A percentile compares a stretch with the other conserved stretches of the same genome.
Conservation (phyloP, 257 asterid genomes). For the Anisodus tanguticus region DNA sequence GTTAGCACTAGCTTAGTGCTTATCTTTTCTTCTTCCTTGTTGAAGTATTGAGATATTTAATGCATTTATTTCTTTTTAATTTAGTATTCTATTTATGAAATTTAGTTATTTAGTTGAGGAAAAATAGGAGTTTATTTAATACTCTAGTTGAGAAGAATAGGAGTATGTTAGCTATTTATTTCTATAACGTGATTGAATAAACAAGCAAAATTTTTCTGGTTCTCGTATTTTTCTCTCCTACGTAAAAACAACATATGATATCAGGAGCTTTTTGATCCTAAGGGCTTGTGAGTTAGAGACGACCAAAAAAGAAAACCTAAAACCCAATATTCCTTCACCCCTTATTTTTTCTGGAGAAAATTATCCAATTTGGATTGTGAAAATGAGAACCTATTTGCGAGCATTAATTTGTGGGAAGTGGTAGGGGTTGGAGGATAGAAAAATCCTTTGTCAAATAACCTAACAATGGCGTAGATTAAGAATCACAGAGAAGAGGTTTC, state of each 20-base stretch:
- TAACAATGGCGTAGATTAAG: neutral
- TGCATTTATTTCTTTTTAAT: neutral
- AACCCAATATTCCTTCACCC: neutral
- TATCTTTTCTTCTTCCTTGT: too few species aligned
- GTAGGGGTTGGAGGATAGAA: neutral
- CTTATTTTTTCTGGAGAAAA: neutral
- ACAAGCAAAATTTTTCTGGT: neutral
- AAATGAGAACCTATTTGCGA: neutral
- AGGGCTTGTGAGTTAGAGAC: neutral
- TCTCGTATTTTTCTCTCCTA: neutral
- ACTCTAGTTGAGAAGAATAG: neutral
- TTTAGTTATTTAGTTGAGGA: neutral
- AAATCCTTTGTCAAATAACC: neutral
- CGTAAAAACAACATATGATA: neutral
- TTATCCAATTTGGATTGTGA: neutral
- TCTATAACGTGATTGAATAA: neutral
- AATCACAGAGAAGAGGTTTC: neutral
- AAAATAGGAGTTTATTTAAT: neutral
- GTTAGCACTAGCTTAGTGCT: too few species aligned
- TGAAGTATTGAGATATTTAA: neutral
- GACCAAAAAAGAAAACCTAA: neutral
- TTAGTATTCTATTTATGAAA: neutral
- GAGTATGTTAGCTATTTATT: neutral
- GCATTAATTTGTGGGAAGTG: conserved; percentile 11
- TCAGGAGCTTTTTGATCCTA: neutral